Base-by-base conservation (phyloP, 441 rosid genomes). In the Euphorbia schlechtendalii region DNA sequence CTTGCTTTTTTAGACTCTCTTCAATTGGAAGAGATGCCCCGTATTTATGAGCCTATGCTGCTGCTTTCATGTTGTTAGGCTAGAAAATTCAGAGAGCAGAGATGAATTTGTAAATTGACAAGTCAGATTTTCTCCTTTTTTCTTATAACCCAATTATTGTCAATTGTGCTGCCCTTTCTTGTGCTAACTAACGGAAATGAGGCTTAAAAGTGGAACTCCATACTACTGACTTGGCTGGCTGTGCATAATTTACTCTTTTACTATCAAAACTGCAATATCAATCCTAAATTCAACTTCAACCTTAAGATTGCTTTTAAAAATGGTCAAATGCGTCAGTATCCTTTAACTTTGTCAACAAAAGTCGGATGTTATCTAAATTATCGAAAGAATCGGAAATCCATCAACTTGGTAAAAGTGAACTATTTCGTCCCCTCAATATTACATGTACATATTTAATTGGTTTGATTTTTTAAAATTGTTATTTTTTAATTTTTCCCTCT, bases 61-160 rank as follows among this genome's bases (percentile, higher is more conserved):
- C 59, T 66, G 20, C 28, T 57, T 56, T 24, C 61, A 59, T 43
- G 30, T 38, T 43, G 30, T 38, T 76, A 80, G 82, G 72, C 60
- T 76, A 80, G 83, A 75, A 77, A 77, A 65, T 72, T 74, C 65
- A 55, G 69, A 77, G 78, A 82, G 69, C 73, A 20, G 61, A 59
- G 55, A 71, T 56, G 72, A 76, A 78, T 82, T 53, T 82, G 86
- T 77, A 77, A 74, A 83, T 83, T 73, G 82, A 76, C 78, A 48
- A 61, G 56, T 73, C 69, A 69, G 64, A 67, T 58, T 67, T 70
- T 68, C 54, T 58, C 65, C 53, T 4, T 13, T 45, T 43, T 45
- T 45, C 63, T 56, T 64, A 46, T 70, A 52, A 56, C 69, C 75
- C 59, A 52, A 66, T 55, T 73, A 67, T 70, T 56, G 69, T 66